Conservation (phyloP, 2,329 filamentous ascomycete species). For the Alternaria angustiovoidea region DNA sequence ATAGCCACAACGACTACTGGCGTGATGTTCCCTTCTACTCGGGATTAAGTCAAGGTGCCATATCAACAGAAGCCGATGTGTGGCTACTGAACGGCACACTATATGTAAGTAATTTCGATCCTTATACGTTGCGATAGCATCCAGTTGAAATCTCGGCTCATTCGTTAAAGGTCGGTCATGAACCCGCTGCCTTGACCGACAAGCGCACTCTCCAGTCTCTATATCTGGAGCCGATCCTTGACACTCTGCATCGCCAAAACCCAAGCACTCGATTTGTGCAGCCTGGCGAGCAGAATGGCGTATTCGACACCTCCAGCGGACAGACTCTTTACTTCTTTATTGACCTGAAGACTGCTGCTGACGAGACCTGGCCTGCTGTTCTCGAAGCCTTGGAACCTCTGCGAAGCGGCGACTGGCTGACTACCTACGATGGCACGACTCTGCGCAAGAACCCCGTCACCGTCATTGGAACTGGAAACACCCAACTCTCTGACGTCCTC, state of each 20-base stretch:
- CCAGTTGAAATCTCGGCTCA: background rate
- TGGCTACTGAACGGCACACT: constrained; percentile 66
- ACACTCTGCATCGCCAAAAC: constrained; percentile 64
- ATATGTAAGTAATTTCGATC: constrained; percentile 53
- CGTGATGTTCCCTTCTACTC: constrained; percentile 58
- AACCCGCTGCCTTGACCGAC: constrained; percentile 59
- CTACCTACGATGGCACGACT: constrained; percentile 58
- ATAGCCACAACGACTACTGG: constrained; percentile 70
- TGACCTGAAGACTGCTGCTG: constrained; percentile 68
- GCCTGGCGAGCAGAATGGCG: constrained; percentile 63
- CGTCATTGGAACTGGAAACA: constrained; percentile 68
- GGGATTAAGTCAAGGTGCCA: constrained; percentile 65
- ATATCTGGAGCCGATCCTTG: constrained; percentile 67
- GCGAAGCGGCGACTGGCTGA: constrained; percentile 61
- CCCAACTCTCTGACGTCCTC: constrained; percentile 53
- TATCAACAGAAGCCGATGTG: constrained; percentile 67
- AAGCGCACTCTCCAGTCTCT: constrained; percentile 64
- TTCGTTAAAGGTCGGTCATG: constrained; percentile 62
- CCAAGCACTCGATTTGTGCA: constrained; percentile 59
- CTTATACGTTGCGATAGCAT: background rate
- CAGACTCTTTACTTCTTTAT: constrained; percentile 72
- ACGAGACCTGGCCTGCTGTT: constrained; percentile 64
- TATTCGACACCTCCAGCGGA: constrained; percentile 65
- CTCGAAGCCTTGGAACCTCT: constrained; percentile 65
- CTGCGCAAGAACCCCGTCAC: constrained; percentile 63